phyloP scores from a whole-genome alignment of 148 eudicot genomes.

The Suaeda aralocaspica region DNA sequence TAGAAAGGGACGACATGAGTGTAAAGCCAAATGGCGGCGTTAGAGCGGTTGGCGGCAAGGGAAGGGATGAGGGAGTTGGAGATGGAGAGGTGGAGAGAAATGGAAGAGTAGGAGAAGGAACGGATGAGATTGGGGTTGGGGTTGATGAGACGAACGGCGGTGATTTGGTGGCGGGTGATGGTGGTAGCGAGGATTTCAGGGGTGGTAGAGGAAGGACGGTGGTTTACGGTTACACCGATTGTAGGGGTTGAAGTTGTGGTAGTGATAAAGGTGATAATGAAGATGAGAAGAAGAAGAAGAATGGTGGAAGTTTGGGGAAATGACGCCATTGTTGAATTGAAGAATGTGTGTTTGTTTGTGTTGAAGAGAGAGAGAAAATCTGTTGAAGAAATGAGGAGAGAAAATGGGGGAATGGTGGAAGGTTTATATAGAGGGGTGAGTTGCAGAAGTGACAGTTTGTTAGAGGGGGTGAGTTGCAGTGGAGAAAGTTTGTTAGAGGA shows the following conservation, averaged over 20 bases:
- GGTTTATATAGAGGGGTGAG: background rate
- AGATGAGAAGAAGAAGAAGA: slow-evolving; percentile 1
- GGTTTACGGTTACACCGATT: slow-evolving; percentile 29
- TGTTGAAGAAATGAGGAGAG: background rate
- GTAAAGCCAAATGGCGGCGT: slow-evolving; percentile 52
- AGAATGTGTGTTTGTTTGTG: too few species aligned
- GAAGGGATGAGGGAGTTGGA: slow-evolving; percentile 55
- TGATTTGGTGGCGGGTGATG: slow-evolving; percentile 22
- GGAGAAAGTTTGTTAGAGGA: background rate
- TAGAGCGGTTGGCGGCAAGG: slow-evolving; percentile 57
- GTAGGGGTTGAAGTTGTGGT: slow-evolving; percentile 1
- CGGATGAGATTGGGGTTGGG: slow-evolving; percentile 50
- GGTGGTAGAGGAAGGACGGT: slow-evolving; percentile 13
- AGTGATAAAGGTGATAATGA: background rate
- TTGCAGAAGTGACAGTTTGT: background rate
- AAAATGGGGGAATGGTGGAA: background rate
- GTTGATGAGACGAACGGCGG: slow-evolving; percentile 48
- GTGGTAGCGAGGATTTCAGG: slow-evolving; percentile 21
- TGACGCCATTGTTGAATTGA: slow-evolving; percentile 14
- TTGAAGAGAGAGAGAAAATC: background rate
- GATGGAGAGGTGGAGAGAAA: slow-evolving; percentile 64
- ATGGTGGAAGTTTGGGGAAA: background rate
- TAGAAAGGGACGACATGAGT: slow-evolving; percentile 71
- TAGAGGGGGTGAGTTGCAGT: background rate
- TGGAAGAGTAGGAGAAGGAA: slow-evolving; percentile 61